Evolutionary conservation across 2,329 filamentous ascomycete genomes (phyloP), one percentile per base, ranked within the genome.

Genomic region (Alternaria burnsii): DNA sequence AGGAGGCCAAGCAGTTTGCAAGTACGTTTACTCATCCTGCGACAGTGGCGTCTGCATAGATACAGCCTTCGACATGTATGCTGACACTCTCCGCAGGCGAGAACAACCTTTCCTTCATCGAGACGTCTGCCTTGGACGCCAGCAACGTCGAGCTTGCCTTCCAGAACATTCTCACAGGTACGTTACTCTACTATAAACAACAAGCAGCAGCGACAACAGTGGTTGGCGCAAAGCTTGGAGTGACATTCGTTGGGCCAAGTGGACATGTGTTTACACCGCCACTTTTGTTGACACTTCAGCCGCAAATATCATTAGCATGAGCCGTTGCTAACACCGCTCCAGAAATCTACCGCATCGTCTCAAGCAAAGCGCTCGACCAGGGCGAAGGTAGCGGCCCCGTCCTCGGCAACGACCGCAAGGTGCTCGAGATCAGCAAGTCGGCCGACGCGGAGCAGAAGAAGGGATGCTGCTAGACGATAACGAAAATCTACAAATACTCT

Each of bases 311-410:
- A n/a, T 47, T 9, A 38, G 16, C 18, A 50, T 20, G 20, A 46
- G 14, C 40, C 22, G 6, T 18, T 32, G 38, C 63, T 67, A 47
- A 62, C 69, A 43, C 30, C 1, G 4, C 4, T 59, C 50, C 78
- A 97, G 95, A 99, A 86, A 99, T 99, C 84, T 99, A 98, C 87
- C 92, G 94, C 77, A 99, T 99, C 75, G 95, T 99, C 68, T 98
- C 94, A 58, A 95, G 91, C 87, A 98, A 98, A 87, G 93, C 93
- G 42, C 89, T 98, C 74, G 94, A 97, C 79, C 92, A 91, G 76
- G 93, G 92, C 76, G 94, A 97, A 73, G 87, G 88, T 64, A 86
- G 90, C 67, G 91, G 92, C 79, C 90, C 91, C 76, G 90, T 91
- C 69, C 91, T 95, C 74, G 89, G 89, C 70, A 88, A 74, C 65